These are phyloP conservation scores for Boletus fagicola DNA, from an alignment of 768 basidiomycete genomes.

Conservation along the genomic window DNA sequence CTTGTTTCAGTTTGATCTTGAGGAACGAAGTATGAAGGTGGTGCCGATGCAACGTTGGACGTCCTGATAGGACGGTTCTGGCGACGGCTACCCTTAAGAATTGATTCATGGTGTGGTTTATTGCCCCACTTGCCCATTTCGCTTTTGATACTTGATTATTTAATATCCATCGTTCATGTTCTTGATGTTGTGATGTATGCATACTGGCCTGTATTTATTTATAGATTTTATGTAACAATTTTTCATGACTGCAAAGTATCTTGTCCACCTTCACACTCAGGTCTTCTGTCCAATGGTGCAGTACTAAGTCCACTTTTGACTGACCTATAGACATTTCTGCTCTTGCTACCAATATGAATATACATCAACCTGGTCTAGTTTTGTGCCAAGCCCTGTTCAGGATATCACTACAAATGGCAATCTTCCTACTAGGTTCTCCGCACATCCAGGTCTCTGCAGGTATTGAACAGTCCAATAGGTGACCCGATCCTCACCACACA, in stretches of 20 bases:
- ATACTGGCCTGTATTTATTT: constrained; percentile 23
- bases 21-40: constrained; percentile 63
- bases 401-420: too few species aligned
- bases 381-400: not conserved
- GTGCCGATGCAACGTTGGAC: not conserved
- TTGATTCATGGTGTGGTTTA: constrained; percentile 9
- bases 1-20: constrained; percentile 81
- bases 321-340: too few species aligned
- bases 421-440: not conserved
- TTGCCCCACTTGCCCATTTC: not conserved
- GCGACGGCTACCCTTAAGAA: not conserved
- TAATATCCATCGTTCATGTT: constrained; percentile 10
- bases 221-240: constrained; percentile 6
- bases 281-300: too few species aligned
- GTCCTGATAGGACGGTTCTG: not conserved
- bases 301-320: too few species aligned
- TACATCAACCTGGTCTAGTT: not conserved
- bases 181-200: constrained; percentile 12
- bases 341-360: too few species aligned
- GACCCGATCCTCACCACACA: constrained; percentile 8
- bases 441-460: not conserved
- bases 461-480: not conserved
- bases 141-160: constrained; percentile 5
- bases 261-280: not conserved
- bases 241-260: not conserved